Conservation (phyloP, 805 yeast species). For the Naumovozyma baii region DNA sequence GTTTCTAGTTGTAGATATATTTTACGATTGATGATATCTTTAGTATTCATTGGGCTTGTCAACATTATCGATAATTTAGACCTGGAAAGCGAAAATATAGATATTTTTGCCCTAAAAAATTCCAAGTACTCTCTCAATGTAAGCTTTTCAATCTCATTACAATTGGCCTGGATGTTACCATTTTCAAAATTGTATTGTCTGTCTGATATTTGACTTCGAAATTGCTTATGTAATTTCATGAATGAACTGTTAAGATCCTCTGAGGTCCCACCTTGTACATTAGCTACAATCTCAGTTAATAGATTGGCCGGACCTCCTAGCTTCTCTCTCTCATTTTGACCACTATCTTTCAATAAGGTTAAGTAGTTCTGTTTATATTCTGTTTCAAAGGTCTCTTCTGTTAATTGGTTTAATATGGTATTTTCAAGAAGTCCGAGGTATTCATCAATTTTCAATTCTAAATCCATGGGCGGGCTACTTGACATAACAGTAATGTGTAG, state of each 20-base stretch:
- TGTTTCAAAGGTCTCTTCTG: constrained; percentile 31
- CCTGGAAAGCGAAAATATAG: constrained; percentile 31
- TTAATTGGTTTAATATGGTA: constrained; percentile 19
- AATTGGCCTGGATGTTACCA: constrained; percentile 30
- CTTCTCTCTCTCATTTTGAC: constrained; percentile 6
- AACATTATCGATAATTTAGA: constrained; percentile 38
- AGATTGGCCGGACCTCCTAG: constrained; percentile 31
- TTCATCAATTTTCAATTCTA: constrained; percentile 41
- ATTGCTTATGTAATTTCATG: constrained; percentile 37
- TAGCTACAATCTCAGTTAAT: constrained; percentile 28
- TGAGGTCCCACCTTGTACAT: constrained; percentile 29
- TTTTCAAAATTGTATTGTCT: constrained; percentile 35
- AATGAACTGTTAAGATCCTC: constrained; percentile 13
- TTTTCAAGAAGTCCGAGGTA: constrained; percentile 37
- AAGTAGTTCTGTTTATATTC: constrained; percentile 34
- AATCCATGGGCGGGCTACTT: constrained; percentile 33
- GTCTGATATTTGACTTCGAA: constrained; percentile 42
- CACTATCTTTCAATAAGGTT: constrained; percentile 9
- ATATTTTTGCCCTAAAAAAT: constrained; percentile 31
- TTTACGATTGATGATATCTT: constrained; percentile 30
- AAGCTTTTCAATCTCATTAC: constrained; percentile 24
- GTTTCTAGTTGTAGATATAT: constrained; percentile 35
- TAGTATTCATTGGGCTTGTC: constrained; percentile 29
- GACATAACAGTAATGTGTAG: constrained; percentile 51
- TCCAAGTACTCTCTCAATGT: constrained; percentile 27